Conservation (phyloP, 1,139 yeast genomes). For the Yamadazyma atmosphaerica region DNA sequence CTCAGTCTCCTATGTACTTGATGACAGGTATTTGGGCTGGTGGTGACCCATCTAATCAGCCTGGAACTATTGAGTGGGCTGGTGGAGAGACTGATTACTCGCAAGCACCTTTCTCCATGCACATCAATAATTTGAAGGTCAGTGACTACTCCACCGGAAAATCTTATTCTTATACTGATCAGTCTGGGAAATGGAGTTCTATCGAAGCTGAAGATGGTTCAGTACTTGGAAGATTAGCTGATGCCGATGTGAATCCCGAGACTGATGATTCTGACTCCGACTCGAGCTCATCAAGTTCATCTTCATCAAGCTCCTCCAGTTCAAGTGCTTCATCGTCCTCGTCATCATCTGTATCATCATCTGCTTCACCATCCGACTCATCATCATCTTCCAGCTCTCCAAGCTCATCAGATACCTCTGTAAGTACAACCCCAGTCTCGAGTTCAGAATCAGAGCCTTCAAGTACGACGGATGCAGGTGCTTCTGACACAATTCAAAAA, state of each 20-base stretch:
- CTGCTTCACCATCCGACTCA: too few species aligned
- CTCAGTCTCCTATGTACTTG: constrained; percentile 51
- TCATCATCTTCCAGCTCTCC: too few species aligned
- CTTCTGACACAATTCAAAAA: background rate
- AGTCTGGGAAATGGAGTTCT: constrained; percentile 63
- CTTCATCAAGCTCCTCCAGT: background rate
- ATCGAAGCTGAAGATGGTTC: constrained; percentile 64
- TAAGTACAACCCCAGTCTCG: constrained; percentile 5
- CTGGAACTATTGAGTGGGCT: constrained; percentile 52
- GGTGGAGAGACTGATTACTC: constrained; percentile 42
- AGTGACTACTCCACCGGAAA: constrained; percentile 38
- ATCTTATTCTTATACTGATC: constrained; percentile 47
- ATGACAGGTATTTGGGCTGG: constrained; percentile 47
- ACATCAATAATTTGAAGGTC: constrained; percentile 27
- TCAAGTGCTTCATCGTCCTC: constrained; percentile 3
- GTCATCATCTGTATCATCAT: too few species aligned
- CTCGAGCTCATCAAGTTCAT: constrained; percentile 2
- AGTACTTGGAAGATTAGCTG: constrained; percentile 54
- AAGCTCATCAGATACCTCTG: background rate
- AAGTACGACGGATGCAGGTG: constrained; percentile 3
- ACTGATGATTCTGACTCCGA: constrained; percentile 2
- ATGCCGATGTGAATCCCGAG: constrained; percentile 29
- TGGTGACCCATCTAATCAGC: constrained; percentile 45
- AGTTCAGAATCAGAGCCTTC: constrained; percentile 5
- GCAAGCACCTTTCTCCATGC: constrained; percentile 37